Percentiles rank a stretch among this genome's conserved stretches.
phyloP scores from a whole-genome alignment of 2,329 filamentous ascomycete species.

The Akanthomyces dipterigenus region DNA sequence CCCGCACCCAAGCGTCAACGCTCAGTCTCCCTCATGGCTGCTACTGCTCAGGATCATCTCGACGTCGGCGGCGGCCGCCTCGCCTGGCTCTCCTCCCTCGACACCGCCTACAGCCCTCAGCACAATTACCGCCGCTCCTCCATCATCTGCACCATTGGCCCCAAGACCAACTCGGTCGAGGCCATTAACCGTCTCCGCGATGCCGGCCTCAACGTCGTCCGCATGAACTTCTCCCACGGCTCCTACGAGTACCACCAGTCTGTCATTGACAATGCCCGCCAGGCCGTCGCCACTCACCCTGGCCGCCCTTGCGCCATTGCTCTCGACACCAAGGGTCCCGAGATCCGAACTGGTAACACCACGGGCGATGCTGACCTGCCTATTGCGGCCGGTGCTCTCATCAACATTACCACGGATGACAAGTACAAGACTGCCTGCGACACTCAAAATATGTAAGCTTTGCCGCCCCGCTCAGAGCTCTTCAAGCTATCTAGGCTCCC shows the following conservation, averaged over 20 bases:
- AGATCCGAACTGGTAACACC: conserved; percentile 58
- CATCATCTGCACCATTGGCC: conserved; percentile 98
- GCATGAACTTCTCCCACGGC: conserved; percentile 94
- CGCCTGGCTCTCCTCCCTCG: conserved; percentile 62
- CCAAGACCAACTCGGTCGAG: conserved; percentile 97
- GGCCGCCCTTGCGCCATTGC: conserved; percentile 94
- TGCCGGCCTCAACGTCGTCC: conserved; percentile 92
- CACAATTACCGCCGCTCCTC: conserved; percentile 93
- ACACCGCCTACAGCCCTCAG: conserved; percentile 80
- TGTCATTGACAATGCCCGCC: conserved; percentile 91
- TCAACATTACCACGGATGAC: conserved; percentile 97
- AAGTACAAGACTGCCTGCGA: conserved; percentile 78
- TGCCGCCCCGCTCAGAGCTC: conserved; percentile 6
- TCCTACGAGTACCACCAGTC: conserved; percentile 94
- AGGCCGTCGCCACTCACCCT: conserved; percentile 68
- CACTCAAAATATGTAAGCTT: conserved; percentile 82
- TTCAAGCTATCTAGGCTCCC: background rate
- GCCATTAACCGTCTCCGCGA: conserved; percentile 91
- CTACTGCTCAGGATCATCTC: conserved; percentile 79
- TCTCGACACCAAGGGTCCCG: conserved; percentile 64
- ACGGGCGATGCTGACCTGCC: conserved; percentile 86
- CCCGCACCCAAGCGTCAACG: conserved; percentile 25
- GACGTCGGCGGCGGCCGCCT: conserved; percentile 67
- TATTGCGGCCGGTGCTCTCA: conserved; percentile 71
- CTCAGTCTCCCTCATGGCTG: conserved; percentile 41